phyloP scores from a whole-genome alignment of 768 basidiomycete species.

The Boletus bicolor region DNA sequence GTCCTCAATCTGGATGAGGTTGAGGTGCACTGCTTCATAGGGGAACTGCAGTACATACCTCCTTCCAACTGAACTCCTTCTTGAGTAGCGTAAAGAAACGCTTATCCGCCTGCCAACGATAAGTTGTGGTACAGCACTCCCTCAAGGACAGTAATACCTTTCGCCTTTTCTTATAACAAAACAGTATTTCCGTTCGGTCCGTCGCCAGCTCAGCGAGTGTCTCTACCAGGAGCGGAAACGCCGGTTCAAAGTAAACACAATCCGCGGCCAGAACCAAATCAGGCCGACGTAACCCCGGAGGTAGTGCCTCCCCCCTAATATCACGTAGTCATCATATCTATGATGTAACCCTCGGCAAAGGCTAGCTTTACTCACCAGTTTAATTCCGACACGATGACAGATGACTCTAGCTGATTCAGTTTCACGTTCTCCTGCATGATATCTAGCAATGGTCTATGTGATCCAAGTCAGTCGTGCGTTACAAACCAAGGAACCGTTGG shows the following conservation, averaged over 20 bases:
- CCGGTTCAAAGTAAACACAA: constrained; percentile 94
- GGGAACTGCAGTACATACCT: constrained; percentile 39
- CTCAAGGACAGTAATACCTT: constrained; percentile 51
- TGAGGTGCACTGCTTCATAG: constrained; percentile 1
- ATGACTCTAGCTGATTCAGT: constrained; percentile 56
- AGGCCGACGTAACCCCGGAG: constrained; percentile 44
- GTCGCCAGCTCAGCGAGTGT: constrained; percentile 68
- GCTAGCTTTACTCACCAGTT: constrained; percentile 61
- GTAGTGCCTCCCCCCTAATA: constrained; percentile 63
- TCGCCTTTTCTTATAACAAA: constrained; percentile 92
- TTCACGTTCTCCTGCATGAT: constrained; percentile 76
- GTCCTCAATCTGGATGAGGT: constrained; percentile 48
- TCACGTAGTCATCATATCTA: constrained; percentile 6
- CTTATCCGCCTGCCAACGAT: constrained; percentile 67
- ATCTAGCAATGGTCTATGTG: constrained; percentile 62
- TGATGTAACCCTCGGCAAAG: not conserved
- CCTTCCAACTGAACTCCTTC: constrained; percentile 72
- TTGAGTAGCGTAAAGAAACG: constrained; percentile 79
- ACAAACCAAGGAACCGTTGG: constrained; percentile 6
- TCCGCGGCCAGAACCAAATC: constrained; percentile 87
- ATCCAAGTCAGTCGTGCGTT: constrained; percentile 12
- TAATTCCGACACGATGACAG: constrained; percentile 63
- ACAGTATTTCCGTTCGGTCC: constrained; percentile 63
- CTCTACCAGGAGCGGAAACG: constrained; percentile 81
- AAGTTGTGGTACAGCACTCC: not conserved